These are phyloP conservation scores for Termitomyces sp. DNA, from an alignment of 1,284 basidiomycete genomes.

Conservation along the genomic window DNA sequence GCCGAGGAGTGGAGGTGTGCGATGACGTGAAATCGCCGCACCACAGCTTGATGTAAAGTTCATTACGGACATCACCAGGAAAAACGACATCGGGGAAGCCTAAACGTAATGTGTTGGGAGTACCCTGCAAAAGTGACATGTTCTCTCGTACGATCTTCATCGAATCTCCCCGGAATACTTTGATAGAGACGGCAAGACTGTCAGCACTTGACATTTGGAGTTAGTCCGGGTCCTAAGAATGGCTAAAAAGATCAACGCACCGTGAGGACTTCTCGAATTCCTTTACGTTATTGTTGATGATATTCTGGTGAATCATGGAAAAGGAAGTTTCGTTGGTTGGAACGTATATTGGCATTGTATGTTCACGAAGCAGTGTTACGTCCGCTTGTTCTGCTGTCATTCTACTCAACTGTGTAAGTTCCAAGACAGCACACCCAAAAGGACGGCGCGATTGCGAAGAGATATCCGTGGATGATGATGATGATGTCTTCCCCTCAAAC, in stretches of 20 bases:
- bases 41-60: slow-evolving; percentile 94
- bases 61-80: slow-evolving; percentile 88
- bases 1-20: slow-evolving; percentile 43
- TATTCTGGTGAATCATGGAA: slow-evolving; percentile 92
- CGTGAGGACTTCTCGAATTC: slow-evolving; percentile 84
- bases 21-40: slow-evolving; percentile 74
- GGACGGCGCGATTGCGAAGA: slow-evolving; percentile 71
- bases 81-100: slow-evolving; percentile 97
- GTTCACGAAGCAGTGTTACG: slow-evolving; percentile 61
- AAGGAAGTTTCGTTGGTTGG: slow-evolving; percentile 84
- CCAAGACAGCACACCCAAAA: slow-evolving; percentile 91
- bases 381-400: slow-evolving; percentile 60
- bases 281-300: slow-evolving; percentile 75
- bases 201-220: slow-evolving; percentile 56
- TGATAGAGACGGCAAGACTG: slow-evolving; percentile 83
- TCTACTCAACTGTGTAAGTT: slow-evolving; percentile 74
- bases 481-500: slow-evolving; percentile 12
- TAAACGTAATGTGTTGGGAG: slow-evolving; percentile 81
- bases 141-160: slow-evolving; percentile 78
- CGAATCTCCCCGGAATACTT: slow-evolving; percentile 82
- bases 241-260: slow-evolving; percentile 35
- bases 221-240: background rate
- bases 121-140: slow-evolving; percentile 80
- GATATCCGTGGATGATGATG: slow-evolving; percentile 25
- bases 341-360: slow-evolving; percentile 86